Conservation (phyloP, 768 basidiomycete species). For the Pulveroboletus sp. region DNA sequence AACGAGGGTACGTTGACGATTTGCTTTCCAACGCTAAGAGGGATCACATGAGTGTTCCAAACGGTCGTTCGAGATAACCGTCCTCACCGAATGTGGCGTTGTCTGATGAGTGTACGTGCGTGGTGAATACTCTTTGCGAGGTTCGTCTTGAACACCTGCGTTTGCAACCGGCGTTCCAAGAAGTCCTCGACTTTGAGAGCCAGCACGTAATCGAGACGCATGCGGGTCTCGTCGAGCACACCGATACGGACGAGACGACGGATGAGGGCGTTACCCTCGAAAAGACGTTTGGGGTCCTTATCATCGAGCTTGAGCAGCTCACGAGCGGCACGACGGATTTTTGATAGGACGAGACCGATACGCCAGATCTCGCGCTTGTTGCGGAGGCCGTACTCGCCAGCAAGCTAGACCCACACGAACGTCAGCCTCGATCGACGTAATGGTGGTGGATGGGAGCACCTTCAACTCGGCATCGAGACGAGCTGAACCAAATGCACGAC, state of each 20-base stretch:
- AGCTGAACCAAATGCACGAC: constrained; percentile 93
- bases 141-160: constrained; percentile 99
- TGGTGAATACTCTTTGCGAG: constrained; percentile 99
- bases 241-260: constrained; percentile 97
- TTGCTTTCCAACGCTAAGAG: constrained; percentile 91
- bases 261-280: constrained; percentile 98
- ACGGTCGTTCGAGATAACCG: neutral
- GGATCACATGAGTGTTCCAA: constrained; percentile 1
- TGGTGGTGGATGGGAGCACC: constrained; percentile 43
- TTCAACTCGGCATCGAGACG: constrained; percentile 99
- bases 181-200: constrained; percentile 99
- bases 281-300: constrained; percentile 99
- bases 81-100: constrained; percentile 94
- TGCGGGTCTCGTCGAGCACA: constrained; percentile 97
- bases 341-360: constrained; percentile 95
- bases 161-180: constrained; percentile 98
- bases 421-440: constrained; percentile 1
- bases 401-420: constrained; percentile 61
- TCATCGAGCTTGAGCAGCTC: constrained; percentile 99
- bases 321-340: constrained; percentile 99
- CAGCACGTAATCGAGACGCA: constrained; percentile 99
- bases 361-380: constrained; percentile 99
- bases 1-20: constrained; percentile 99
- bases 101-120: constrained; percentile 95
- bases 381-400: constrained; percentile 99